A percentile compares a stretch with the other conserved stretches of the same genome.
These are phyloP conservation scores for Paramecium pentaurelia DNA, from an alignment of 73 alveolate genomes.

Conservation along the genomic window DNA sequence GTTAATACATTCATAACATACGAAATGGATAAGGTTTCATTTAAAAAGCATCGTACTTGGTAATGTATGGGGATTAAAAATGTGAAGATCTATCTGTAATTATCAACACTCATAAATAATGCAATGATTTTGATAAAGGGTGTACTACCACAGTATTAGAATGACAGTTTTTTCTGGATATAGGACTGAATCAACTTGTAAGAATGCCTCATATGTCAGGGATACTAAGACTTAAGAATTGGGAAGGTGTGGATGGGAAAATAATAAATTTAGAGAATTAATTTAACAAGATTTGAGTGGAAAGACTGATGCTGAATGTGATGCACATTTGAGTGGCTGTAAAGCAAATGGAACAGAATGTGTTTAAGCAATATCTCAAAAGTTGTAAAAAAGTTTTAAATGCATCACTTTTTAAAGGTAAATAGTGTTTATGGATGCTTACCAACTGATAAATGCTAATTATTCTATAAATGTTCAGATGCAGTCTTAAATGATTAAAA, in stretches of 20 bases:
- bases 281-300: not conserved
- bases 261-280: not conserved
- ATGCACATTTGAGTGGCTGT: not conserved
- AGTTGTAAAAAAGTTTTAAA: not conserved
- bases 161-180: not conserved
- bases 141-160: not conserved
- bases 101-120: not conserved
- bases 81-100: not conserved
- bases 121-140: not conserved
- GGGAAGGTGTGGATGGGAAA: constrained; percentile 25
- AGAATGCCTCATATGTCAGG: not conserved
- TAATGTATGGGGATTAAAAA: not conserved
- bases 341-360: not conserved
- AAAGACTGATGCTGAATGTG: constrained; percentile 10
- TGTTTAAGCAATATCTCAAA: not conserved
- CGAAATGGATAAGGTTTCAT: not conserved
- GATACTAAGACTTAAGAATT: not conserved
- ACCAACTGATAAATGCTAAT: not conserved
- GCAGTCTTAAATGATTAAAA: not conserved
- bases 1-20: not conserved
- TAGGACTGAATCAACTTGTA: not conserved
- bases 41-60: not conserved
- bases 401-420: not conserved
- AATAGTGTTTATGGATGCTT: not conserved
- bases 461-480: not conserved